These are phyloP conservation scores for Pseudonitzschia multiseries DNA, from an alignment of 108 stramenopile species.

Conservation along the genomic window DNA sequence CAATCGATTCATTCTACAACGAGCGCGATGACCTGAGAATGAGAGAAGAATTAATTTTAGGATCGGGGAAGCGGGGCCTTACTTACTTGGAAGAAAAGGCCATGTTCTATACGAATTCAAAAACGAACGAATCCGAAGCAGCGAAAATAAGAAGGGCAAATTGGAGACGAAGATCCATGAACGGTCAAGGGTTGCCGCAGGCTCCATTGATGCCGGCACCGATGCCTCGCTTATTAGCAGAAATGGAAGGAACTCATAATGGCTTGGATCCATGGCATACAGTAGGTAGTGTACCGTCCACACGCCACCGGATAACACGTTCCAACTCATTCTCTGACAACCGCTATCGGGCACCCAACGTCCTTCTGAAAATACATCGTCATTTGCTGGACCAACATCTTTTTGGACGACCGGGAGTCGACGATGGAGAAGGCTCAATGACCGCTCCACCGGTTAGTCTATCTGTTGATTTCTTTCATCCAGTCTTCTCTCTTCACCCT, in stretches of 20 bases:
- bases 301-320: background rate
- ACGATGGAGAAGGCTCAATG: conserved; percentile 60
- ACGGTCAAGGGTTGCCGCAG: conserved; percentile 4
- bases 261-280: background rate
- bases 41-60: conserved; percentile 15
- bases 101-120: conserved; percentile 27
- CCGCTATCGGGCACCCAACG: conserved; percentile 36
- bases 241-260: background rate
- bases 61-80: background rate
- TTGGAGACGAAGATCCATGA: conserved; percentile 19
- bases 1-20: conserved; percentile 24
- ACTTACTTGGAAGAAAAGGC: conserved; percentile 78
- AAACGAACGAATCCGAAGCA: background rate
- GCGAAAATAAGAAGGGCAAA: conserved; percentile 1
- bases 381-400: conserved; percentile 81
- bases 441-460: conserved; percentile 49
- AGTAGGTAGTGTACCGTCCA: background rate
- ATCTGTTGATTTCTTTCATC: conserved; percentile 83
- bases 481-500: conserved; percentile 30
- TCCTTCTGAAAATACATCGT: conserved; percentile 60
- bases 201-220: background rate
- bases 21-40: conserved; percentile 27
- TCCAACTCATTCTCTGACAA: conserved; percentile 32
- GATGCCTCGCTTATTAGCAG: background rate
- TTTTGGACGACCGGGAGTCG: conserved; percentile 39